These are phyloP conservation scores for Candida smagusa DNA, from an alignment of 1,139 yeast genomes.

Conservation along the genomic window DNA sequence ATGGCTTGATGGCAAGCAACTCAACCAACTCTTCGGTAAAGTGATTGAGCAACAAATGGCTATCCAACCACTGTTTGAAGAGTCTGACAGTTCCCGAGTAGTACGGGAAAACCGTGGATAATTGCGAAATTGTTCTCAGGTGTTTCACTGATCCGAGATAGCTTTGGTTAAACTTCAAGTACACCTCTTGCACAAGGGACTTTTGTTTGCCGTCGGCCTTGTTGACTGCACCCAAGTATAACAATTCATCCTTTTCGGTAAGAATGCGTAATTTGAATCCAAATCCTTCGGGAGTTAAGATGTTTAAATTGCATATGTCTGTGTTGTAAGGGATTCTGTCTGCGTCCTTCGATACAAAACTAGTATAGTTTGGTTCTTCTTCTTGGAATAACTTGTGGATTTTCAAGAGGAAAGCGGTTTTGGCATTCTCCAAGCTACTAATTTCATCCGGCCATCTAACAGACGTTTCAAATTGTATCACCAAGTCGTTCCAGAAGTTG, in stretches of 20 bases:
- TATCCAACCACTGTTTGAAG: constrained; percentile 84
- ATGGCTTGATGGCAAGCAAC: constrained; percentile 75
- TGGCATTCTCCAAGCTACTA: constrained; percentile 79
- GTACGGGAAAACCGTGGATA: constrained; percentile 70
- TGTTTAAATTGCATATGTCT: constrained; percentile 54
- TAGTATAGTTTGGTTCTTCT: constrained; percentile 50
- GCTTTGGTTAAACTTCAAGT: constrained; percentile 61
- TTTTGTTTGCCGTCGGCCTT: constrained; percentile 54
- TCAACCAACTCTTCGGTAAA: constrained; percentile 79
- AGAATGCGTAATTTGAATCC: constrained; percentile 74
- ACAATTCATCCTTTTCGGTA: constrained; percentile 76
- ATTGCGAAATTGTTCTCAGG: constrained; percentile 68
- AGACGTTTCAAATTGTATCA: constrained; percentile 85
- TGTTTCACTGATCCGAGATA: constrained; percentile 77
- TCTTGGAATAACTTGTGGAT: constrained; percentile 54
- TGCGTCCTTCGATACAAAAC: constrained; percentile 47
- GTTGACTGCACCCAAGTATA: constrained; percentile 67
- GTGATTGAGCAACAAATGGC: constrained; percentile 63
- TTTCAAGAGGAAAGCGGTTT: constrained; percentile 81
- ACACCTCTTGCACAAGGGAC: constrained; percentile 58
- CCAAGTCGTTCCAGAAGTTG: constrained; percentile 75
- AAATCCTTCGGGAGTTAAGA: constrained; percentile 82
- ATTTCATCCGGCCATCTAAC: constrained; percentile 96
- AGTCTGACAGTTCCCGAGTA: constrained; percentile 79
- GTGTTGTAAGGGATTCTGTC: constrained; percentile 64